Conservation (phyloP, 306 rosid species). For the Mimosa pudica region DNA sequence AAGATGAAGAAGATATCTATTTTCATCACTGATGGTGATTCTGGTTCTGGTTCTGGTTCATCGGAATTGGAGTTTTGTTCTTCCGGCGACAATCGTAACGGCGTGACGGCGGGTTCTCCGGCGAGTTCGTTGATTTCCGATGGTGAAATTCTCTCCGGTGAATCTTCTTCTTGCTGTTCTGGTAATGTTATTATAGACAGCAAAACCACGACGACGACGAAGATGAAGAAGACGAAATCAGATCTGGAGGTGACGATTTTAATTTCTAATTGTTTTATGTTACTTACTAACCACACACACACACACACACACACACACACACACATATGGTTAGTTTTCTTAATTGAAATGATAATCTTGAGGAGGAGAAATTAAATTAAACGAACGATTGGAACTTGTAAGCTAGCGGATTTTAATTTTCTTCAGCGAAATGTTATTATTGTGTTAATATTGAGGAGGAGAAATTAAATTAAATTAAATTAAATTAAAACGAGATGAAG, state of each 20-base stretch:
- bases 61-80: conserved; percentile 11
- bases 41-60: conserved; percentile 26
- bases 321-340: too few relatives aligned
- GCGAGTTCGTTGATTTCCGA: conserved; percentile 34
- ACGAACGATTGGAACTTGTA: too few relatives aligned
- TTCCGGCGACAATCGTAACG: conserved; percentile 2
- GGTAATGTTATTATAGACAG: conserved; percentile 34
- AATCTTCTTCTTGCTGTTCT: conserved; percentile 52
- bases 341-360: neutral
- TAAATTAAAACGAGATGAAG: neutral
- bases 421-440: too few relatives aligned
- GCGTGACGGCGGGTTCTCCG: conserved; percentile 24
- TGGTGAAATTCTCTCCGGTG: conserved; percentile 32
- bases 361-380: neutral
- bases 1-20: conserved; percentile 47
- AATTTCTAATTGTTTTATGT: conserved; percentile 4
- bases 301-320: too few relatives aligned
- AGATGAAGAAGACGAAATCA: neutral
- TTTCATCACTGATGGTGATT: neutral
- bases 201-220: neutral
- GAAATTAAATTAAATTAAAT: too few relatives aligned
- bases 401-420: too few relatives aligned
- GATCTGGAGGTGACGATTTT: conserved; percentile 65
- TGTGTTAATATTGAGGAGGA: too few relatives aligned
- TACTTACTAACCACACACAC: too few relatives aligned